These are phyloP conservation scores for Coprinopsis sp. DNA, from an alignment of 768 basidiomycete genomes.

Conservation along the genomic window DNA sequence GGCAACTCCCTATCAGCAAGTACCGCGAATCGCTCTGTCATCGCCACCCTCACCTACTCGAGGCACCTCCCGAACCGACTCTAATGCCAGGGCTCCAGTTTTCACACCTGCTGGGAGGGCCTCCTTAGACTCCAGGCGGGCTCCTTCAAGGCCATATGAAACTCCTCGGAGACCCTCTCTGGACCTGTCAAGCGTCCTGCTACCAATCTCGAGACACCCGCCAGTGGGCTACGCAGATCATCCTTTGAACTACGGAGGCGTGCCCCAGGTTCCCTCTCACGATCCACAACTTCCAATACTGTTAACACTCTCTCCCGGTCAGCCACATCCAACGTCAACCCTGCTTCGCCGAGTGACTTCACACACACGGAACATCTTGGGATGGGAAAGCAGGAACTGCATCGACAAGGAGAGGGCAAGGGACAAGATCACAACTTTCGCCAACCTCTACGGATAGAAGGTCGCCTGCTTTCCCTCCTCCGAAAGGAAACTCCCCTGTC, in stretches of 20 bases:
- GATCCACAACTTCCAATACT: background rate
- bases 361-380: constrained; percentile 1
- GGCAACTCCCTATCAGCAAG: no score
- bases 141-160: background rate
- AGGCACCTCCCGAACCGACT: no score
- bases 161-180: constrained; percentile 3
- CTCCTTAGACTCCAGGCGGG: constrained; percentile 3
- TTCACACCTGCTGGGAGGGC: background rate
- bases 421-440: no score
- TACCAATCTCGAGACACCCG: no score
- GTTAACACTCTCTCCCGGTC: background rate
- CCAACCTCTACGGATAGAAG: constrained; percentile 6
- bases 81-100: no score
- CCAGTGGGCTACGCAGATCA: background rate
- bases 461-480: background rate
- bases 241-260: background rate
- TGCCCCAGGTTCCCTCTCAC: background rate
- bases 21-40: background rate
- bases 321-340: no score
- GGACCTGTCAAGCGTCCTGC: no score
- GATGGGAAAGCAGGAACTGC: no score
- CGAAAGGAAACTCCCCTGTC: background rate
- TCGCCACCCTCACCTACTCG: constrained; percentile 1
- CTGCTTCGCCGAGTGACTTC: no score
- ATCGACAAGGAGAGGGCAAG: no score